These are phyloP conservation scores for Nothophoma quercina DNA, from an alignment of 2,329 filamentous ascomycete genomes.

Conservation along the genomic window DNA sequence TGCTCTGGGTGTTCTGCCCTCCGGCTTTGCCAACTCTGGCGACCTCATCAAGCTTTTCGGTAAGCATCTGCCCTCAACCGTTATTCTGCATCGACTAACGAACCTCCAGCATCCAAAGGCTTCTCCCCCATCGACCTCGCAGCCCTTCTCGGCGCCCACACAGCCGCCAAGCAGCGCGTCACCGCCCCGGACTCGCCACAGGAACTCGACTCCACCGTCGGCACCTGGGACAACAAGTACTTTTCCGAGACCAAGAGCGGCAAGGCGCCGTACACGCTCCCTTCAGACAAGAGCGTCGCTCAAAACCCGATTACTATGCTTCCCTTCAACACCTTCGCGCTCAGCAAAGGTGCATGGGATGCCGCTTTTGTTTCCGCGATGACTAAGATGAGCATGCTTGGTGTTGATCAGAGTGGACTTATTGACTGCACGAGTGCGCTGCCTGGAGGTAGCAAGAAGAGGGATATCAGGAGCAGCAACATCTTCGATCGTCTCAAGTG, in stretches of 20 bases:
- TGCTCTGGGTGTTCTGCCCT: slow-evolving; percentile 35
- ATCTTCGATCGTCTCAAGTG: slow-evolving; percentile 36
- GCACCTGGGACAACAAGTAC: slow-evolving; percentile 48
- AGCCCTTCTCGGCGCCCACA: slow-evolving; percentile 50
- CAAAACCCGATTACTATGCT: slow-evolving; percentile 29
- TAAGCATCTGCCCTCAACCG: no score
- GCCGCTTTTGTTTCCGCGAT: slow-evolving; percentile 46
- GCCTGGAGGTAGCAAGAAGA: slow-evolving; percentile 40
- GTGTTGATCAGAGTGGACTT: slow-evolving; percentile 31
- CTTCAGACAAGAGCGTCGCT: slow-evolving; percentile 39
- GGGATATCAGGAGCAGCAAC: slow-evolving; percentile 40
- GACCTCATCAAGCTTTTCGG: slow-evolving; percentile 43
- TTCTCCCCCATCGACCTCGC: slow-evolving; percentile 49
- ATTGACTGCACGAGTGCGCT: slow-evolving; percentile 46
- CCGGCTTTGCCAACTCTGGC: slow-evolving; percentile 17
- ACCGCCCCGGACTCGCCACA: slow-evolving; percentile 34
- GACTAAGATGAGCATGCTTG: slow-evolving; percentile 48
- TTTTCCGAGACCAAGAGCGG: slow-evolving; percentile 43
- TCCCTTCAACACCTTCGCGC: slow-evolving; percentile 33
- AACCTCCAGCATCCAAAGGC: slow-evolving; percentile 38
- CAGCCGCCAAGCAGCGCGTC: slow-evolving; percentile 40
- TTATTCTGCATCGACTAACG: no score
- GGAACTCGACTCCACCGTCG: slow-evolving; percentile 46
- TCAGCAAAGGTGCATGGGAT: slow-evolving; percentile 40
- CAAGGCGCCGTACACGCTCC: slow-evolving; percentile 39